Base-by-base conservation (phyloP, 164 flowering plant species). In the Vitis rupestris region DNA sequence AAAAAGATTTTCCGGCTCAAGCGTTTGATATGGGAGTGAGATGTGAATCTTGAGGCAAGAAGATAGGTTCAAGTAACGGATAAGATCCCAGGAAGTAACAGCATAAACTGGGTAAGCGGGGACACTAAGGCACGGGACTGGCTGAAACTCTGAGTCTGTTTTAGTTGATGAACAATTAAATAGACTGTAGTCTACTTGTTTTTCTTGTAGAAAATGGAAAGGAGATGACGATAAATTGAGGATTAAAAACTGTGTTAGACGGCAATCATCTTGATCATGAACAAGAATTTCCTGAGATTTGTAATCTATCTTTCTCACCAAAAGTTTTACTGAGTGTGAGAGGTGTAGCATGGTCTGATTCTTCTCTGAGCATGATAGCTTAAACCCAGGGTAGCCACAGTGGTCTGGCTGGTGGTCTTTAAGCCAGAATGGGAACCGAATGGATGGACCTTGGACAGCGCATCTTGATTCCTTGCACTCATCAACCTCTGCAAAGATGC, bases 331-430 rank as follows among this genome's bases (percentile, higher is more conserved):
- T 1, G 71, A 74, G 27, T 15, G 11, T n/a, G 73, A 77, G 17
- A 77, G 68, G 23, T 74, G 69, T 13, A 81, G 37, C 23, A 66
- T 47, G 2, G 79, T 78, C 11, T 61, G 10, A 2, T 68, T 59
- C 7, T 14, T 54, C 6, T 30, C 44, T 10, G 37, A 12, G 65
- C 84, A 81, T 37, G 68, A 63, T 0, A 81, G 66, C 7, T 62
- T 58, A 17, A 81, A 81, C 15, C 80, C 82, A 0, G 76, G 80
- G 63, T 62, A 76, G 49, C 84, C 80, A 57, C 82, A 72, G 60
- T 76, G 73, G 0, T 59, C 62, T 11, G 65, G 75, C 11, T 70
- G 79, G 6, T 6, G 44, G 65, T 48, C 66, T 19, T 29, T 60
- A n/a, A 76, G 58, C 19, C 66, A 11, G 74, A 81, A 78, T 0